Base-by-base conservation (phyloP, 768 basidiomycete genomes). In the Mycena venus region DNA sequence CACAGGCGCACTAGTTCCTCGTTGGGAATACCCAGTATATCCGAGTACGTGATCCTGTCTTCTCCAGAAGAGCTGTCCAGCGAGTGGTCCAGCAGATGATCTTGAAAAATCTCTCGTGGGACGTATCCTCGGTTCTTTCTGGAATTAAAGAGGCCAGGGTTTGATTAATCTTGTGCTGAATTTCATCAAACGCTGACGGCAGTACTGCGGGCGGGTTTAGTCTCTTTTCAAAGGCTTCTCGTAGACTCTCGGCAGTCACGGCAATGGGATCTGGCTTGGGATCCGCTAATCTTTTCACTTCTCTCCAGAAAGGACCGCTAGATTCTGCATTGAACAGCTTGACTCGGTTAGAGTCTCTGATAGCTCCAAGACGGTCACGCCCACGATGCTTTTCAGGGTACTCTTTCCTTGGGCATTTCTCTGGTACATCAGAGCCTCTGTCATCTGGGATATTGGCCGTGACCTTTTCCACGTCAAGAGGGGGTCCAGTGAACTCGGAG, bases 101-200 rank as follows among this genome's bases (percentile, higher is more conserved):
- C 27, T 49, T 72, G 68, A 77, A 77, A 36, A 74, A 71, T 0
- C 60, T 10, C 23, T 78, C 77, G 2, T 71, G 56, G 0, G 74
- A 67, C 2, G 32, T 3, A 27, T 77, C 77, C 14, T 23, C 0
- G 0, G 75, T 75, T 17, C 5, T 36, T 21, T 64, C 53, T 9
- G 70, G 70, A 2, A 77, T 72, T 21, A 55, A 2, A 15, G 47
- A 32, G 8, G 23, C 64, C 15, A 73, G 10, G 9, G 25, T 40
- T 9, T 73, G 47, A 44, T 72, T 72, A 0, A 72, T 61, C 21
- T 61, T 61, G 42, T 72, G 65, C 29, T 72, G 44, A 10, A 61
- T 32, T 36, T 32, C 15, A 12, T 65, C 69, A 23, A 70, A 59
- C 1, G 62, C 61, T 0, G n/a, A 12, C 0, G 61, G 68, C n/a